These are phyloP conservation scores for Pholiota conissans DNA, from an alignment of 768 basidiomycete species.

Conservation along the genomic window DNA sequence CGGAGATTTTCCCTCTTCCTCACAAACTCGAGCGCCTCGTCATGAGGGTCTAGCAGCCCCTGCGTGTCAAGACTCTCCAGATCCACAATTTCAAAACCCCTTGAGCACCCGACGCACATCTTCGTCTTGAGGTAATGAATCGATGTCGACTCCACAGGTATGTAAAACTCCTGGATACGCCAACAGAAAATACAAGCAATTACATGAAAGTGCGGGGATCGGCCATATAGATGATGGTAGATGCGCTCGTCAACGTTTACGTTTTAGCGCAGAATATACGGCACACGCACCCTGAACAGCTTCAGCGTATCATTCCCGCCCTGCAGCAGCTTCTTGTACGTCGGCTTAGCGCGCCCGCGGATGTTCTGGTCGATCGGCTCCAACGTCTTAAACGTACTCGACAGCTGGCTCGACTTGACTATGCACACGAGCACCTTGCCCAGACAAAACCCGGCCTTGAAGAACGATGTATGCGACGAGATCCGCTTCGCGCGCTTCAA, in stretches of 20 bases:
- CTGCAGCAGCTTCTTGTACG: constrained; percentile 93
- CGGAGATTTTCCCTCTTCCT: constrained; percentile 83
- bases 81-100: constrained; percentile 98
- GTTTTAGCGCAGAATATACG: background rate
- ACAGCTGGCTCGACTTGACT: constrained; percentile 92
- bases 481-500: constrained; percentile 94
- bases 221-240: background rate
- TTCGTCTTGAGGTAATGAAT: constrained; percentile 97
- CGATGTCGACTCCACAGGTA: constrained; percentile 94
- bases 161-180: constrained; percentile 86
- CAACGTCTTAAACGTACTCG: constrained; percentile 95
- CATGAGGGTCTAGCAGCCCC: constrained; percentile 90
- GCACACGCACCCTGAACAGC: constrained; percentile 70
- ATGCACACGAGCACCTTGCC: constrained; percentile 93
- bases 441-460: constrained; percentile 94
- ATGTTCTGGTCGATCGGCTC: constrained; percentile 93
- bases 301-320: constrained; percentile 94
- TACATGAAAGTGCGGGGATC: background rate
- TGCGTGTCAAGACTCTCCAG: constrained; percentile 97
- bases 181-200: too few relatives aligned
- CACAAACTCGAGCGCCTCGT: constrained; percentile 91
- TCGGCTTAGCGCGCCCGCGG: constrained; percentile 78
- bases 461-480: constrained; percentile 95
- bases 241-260: background rate
- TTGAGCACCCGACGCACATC: constrained; percentile 95